Percentiles rank a stretch among this genome's conserved stretches.
phyloP scores from a whole-genome alignment of 148 eudicot genomes.

The Diospyros lotus region DNA sequence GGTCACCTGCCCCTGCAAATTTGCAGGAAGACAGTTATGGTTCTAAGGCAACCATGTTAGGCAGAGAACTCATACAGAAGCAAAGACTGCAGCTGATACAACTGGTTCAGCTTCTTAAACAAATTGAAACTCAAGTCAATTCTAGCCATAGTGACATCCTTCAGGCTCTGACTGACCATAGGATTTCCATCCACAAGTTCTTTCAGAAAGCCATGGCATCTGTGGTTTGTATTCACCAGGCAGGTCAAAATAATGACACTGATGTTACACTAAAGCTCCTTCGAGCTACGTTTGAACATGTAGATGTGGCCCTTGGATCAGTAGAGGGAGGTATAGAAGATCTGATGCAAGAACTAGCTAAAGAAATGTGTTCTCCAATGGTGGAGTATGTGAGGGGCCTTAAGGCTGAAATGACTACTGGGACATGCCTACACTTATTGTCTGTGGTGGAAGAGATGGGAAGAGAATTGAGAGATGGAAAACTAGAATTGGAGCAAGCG shows the following conservation, averaged over 20 bases:
- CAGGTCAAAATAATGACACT: slow-evolving; percentile 12
- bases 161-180: slow-evolving; percentile 21
- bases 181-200: slow-evolving; percentile 14
- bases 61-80: slow-evolving; percentile 35
- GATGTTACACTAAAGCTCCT: slow-evolving; percentile 20
- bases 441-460: slow-evolving; percentile 29
- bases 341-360: slow-evolving; percentile 25
- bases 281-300: slow-evolving; percentile 18
- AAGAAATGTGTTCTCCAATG: slow-evolving; percentile 30
- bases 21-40: slow-evolving; percentile 27
- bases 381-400: slow-evolving; percentile 26
- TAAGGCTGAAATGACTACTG: slow-evolving; percentile 25
- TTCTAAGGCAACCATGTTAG: slow-evolving; percentile 22
- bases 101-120: slow-evolving; percentile 21
- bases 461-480: slow-evolving; percentile 19
- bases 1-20: slow-evolving; percentile 4
- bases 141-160: slow-evolving; percentile 27
- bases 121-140: slow-evolving; percentile 31
- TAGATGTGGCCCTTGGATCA: slow-evolving; percentile 22
- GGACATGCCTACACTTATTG: slow-evolving; percentile 20
- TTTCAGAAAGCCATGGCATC: slow-evolving; percentile 22
- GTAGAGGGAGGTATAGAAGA: slow-evolving; percentile 30
- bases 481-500: slow-evolving; percentile 31
- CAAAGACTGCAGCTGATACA: slow-evolving; percentile 30
- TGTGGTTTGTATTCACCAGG: slow-evolving; percentile 21